Conservation (phyloP, 2,329 filamentous ascomycete species). For the Ophioceras dolichostomum region DNA sequence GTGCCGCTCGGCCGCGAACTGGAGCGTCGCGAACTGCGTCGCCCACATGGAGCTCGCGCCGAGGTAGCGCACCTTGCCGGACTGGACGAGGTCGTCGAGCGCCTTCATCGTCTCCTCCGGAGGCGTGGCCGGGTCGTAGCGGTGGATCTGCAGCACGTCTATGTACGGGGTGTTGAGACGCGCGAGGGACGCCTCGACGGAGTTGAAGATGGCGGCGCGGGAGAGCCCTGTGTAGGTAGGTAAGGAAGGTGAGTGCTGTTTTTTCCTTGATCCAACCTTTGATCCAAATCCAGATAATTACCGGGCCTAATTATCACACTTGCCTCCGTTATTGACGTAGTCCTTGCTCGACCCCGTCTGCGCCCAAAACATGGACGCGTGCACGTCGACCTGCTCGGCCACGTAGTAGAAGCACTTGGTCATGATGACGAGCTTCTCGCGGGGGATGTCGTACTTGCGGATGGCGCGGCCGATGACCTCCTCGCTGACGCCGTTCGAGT, state of each 20-base stretch:
- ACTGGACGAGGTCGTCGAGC: slow-evolving; percentile 40
- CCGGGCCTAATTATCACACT: too few relatives aligned
- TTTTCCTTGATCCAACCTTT: too few relatives aligned
- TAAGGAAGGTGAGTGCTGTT: neutral
- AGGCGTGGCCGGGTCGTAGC: slow-evolving; percentile 33
- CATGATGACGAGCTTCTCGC: slow-evolving; percentile 42
- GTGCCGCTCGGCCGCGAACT: slow-evolving; percentile 34
- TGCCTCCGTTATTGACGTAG: slow-evolving; percentile 11
- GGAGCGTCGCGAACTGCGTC: slow-evolving; percentile 31
- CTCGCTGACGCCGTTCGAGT: slow-evolving; percentile 43
- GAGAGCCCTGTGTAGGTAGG: slow-evolving; percentile 31
- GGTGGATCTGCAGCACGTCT: slow-evolving; percentile 47
- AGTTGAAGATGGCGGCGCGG: slow-evolving; percentile 50
- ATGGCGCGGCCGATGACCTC: slow-evolving; percentile 43
- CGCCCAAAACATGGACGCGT: slow-evolving; percentile 6
- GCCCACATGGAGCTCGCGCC: slow-evolving; percentile 30
- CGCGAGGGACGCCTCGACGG: slow-evolving; percentile 44
- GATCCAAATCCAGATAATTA: too few relatives aligned
- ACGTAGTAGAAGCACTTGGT: slow-evolving; percentile 43
- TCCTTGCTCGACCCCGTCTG: slow-evolving; percentile 11
- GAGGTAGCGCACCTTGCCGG: slow-evolving; percentile 36
- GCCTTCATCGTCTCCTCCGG: slow-evolving; percentile 46
- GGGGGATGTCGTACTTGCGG: slow-evolving; percentile 41
- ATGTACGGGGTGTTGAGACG: slow-evolving; percentile 42
- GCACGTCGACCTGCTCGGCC: slow-evolving; percentile 25